A percentile compares a stretch with the other conserved stretches of the same genome.
phyloP scores from a whole-genome alignment of 1,284 basidiomycete species.

The Cryptococcus jaspeensis region DNA sequence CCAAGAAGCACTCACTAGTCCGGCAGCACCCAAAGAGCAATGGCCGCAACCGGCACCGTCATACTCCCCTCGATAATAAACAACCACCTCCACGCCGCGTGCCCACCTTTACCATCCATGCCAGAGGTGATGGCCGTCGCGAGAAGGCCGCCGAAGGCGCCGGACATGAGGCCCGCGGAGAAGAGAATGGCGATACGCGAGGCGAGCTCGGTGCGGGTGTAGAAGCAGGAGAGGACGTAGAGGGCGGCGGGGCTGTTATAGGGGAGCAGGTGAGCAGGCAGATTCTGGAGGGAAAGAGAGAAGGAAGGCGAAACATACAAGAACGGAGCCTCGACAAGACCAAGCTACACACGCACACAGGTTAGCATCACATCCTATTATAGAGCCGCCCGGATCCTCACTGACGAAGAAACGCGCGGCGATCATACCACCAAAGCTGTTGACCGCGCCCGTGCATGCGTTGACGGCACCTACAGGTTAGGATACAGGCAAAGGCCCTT shows the following conservation, averaged over 20 bases:
- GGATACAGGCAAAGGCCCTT: no score
- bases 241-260: constrained; percentile 26
- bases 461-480: no score
- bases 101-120: constrained; percentile 8
- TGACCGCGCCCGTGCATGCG: no score
- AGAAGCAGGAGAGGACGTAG: constrained; percentile 21
- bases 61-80: constrained; percentile 19
- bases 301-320: background rate
- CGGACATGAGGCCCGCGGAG: constrained; percentile 19
- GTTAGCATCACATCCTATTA: no score
- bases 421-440: no score
- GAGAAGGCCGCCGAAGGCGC: constrained; percentile 36
- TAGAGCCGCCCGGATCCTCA: no score
- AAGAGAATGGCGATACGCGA: constrained; percentile 21
- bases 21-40: constrained; percentile 27
- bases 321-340: no score
- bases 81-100: constrained; percentile 9
- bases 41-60: constrained; percentile 16
- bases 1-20: no score
- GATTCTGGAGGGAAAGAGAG: background rate
- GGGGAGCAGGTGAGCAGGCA: no score
- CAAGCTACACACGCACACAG: no score
- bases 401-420: no score
- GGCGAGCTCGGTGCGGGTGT: constrained; percentile 21
- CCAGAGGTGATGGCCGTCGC: constrained; percentile 28